Percentiles rank a stretch among this genome's conserved stretches.
Evolutionary conservation across 306 rosid species (phyloP).

Genomic region (Acacia melanoxylon): DNA sequence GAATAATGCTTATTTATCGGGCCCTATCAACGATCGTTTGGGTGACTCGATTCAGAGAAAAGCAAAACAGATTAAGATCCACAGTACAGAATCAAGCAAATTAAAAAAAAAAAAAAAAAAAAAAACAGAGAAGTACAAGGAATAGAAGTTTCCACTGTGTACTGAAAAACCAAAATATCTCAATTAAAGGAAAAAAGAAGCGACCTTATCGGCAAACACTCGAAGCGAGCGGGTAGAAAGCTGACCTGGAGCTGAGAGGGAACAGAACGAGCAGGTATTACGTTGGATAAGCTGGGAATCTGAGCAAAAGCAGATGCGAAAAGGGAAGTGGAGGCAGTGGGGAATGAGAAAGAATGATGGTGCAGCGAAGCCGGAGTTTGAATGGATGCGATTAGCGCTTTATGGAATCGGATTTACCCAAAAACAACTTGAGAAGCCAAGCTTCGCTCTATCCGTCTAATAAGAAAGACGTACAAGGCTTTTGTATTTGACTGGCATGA

Average conservation of each 20-base stretch:
- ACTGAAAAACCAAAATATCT: background rate
- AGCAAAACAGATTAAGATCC: constrained; percentile 11
- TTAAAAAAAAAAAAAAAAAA: background rate
- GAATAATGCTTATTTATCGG: background rate
- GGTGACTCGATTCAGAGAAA: constrained; percentile 5
- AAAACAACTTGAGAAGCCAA: background rate
- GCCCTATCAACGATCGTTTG: background rate
- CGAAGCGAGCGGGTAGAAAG: background rate
- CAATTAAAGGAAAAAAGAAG: background rate
- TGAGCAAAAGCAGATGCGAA: background rate
- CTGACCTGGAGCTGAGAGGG: constrained; percentile 8
- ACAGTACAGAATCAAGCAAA: background rate
- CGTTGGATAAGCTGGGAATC: background rate
- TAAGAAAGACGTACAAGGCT: constrained; percentile 26
- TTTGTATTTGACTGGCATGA: constrained; percentile 15
- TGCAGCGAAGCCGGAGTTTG: background rate
- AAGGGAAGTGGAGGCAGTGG: background rate
- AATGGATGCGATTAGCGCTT: background rate
- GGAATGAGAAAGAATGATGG: background rate
- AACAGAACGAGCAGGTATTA: background rate
- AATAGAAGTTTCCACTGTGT: background rate
- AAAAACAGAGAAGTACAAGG: background rate
- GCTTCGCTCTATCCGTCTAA: background rate
- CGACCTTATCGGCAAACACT: background rate
- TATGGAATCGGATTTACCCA: background rate